Conservation (phyloP, 1,284 basidiomycete genomes). For the Ceraceosorus guamensis region DNA sequence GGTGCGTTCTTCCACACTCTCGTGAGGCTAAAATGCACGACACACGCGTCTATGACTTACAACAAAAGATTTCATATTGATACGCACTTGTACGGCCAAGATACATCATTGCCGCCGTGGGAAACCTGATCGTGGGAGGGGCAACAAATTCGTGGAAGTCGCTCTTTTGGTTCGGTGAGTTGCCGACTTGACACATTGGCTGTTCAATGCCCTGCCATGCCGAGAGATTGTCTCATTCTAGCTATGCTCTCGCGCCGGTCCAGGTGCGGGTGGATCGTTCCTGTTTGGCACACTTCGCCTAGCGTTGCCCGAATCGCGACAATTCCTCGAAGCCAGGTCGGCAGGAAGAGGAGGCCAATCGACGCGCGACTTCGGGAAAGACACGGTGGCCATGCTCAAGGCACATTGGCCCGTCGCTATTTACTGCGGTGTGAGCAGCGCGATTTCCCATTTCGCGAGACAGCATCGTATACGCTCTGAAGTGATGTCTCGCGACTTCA, state of each 20-base stretch:
- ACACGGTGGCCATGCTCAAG: constrained; percentile 13
- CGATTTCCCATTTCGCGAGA: not conserved
- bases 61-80: not conserved
- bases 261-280: constrained; percentile 17
- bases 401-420: constrained; percentile 20
- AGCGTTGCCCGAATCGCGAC: constrained; percentile 29
- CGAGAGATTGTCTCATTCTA: no score
- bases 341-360: constrained; percentile 13
- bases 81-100: constrained; percentile 15
- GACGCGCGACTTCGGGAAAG: constrained; percentile 20
- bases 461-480: not conserved
- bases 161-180: constrained; percentile 28
- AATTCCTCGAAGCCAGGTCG: constrained; percentile 26
- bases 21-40: no score
- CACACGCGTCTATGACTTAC: not conserved
- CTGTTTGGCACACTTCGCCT: constrained; percentile 21
- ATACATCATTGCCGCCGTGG: constrained; percentile 29
- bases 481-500: constrained; percentile 5
- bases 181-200: no score
- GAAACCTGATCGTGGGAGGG: constrained; percentile 28
- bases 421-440: not conserved
- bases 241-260: no score
- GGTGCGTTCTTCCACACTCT: not conserved
- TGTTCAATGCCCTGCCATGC: no score
- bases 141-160: constrained; percentile 19